A percentile compares a stretch with the other conserved stretches of the same genome.
Evolutionary conservation across 108 stramenopile species (phyloP).

Genomic region (Parietichytrium sp.): DNA sequence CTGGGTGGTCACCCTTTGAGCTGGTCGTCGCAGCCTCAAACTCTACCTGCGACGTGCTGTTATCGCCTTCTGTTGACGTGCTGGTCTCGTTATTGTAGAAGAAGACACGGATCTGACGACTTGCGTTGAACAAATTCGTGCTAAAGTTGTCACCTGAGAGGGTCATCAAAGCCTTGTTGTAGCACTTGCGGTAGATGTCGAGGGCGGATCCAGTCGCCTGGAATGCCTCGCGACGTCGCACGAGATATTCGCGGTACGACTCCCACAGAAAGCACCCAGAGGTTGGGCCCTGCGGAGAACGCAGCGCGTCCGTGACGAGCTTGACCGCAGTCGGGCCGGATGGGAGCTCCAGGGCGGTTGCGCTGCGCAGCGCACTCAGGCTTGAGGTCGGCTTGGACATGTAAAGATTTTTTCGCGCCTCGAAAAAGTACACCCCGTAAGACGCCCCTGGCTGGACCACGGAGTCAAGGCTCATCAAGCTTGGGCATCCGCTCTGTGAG

Average conservation of each 20-base stretch:
- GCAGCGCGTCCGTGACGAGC: not conserved
- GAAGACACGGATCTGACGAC: constrained; percentile 1
- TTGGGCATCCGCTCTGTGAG: too few relatives aligned
- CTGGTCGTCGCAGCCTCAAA: not conserved
- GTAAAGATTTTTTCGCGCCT: not conserved
- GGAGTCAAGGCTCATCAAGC: too few relatives aligned
- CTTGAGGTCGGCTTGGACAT: not conserved
- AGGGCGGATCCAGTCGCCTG: not conserved
- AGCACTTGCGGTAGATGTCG: not conserved
- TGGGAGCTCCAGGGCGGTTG: not conserved
- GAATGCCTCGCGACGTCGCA: not conserved
- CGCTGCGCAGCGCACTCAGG: not conserved
- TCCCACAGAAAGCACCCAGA: constrained; percentile 12
- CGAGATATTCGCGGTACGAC: not conserved
- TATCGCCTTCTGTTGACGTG: too few relatives aligned
- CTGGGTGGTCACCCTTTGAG: not conserved
- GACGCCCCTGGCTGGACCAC: not conserved
- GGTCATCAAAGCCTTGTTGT: not conserved
- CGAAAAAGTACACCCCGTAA: not conserved
- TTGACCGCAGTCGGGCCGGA: not conserved
- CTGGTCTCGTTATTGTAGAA: not conserved
- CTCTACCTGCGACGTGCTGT: too few relatives aligned
- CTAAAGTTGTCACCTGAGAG: constrained; percentile 10
- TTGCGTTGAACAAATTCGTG: not conserved
- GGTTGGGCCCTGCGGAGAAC: not conserved